Percentiles rank a stretch among this genome's conserved stretches.
phyloP scores from a whole-genome alignment of 441 rosid genomes.

The Adansonia rubrostipa region DNA sequence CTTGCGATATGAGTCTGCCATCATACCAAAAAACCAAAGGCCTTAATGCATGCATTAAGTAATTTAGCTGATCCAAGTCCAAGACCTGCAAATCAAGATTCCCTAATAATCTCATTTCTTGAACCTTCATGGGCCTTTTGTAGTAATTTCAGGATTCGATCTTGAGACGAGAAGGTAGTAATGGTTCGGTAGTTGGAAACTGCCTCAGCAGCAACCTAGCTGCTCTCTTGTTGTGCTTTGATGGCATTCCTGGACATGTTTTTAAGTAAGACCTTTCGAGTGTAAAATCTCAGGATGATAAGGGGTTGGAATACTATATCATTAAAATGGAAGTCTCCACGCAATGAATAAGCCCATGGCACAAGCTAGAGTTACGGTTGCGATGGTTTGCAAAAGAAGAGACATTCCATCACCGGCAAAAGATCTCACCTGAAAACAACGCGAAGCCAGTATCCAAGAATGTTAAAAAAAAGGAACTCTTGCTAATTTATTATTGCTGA shows the following conservation, averaged over 20 bases:
- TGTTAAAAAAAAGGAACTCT: no score
- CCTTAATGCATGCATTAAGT: background rate
- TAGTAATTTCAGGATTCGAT: background rate
- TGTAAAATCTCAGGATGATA: background rate
- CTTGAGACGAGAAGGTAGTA: constrained; percentile 13
- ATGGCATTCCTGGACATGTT: background rate
- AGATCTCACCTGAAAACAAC: background rate
- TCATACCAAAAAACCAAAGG: background rate
- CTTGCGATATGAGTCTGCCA: background rate
- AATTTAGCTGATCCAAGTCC: background rate
- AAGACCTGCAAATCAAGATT: constrained; percentile 5
- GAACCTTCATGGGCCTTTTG: background rate
- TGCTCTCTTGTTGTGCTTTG: background rate
- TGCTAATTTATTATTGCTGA: no score
- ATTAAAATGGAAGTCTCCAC: background rate
- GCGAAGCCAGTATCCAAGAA: no score
- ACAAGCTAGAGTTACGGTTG: background rate
- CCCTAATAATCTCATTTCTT: background rate
- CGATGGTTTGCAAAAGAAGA: background rate
- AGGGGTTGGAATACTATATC: background rate
- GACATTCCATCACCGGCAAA: background rate
- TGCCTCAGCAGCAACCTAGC: background rate
- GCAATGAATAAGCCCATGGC: background rate
- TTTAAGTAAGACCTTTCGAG: background rate
- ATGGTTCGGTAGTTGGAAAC: background rate